These are phyloP conservation scores for Antarctomyces pellizariae DNA, from an alignment of 495 filamentous ascomycete genomes.

Conservation along the genomic window DNA sequence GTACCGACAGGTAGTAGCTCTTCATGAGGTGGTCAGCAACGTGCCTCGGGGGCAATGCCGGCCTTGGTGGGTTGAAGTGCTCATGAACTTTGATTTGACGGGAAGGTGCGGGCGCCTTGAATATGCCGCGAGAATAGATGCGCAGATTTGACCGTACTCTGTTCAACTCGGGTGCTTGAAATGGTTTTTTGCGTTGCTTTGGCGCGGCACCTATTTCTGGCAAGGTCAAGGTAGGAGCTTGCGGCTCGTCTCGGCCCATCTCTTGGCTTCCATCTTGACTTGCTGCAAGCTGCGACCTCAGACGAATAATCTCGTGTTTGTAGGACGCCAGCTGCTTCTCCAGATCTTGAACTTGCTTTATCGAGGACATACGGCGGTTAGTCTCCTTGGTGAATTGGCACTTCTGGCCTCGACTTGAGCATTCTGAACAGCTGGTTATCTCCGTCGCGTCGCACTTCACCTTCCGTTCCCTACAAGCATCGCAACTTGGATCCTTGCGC, in stretches of 20 bases:
- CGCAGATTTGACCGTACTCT: constrained; percentile 49
- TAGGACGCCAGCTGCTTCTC: constrained; percentile 70
- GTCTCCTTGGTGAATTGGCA: constrained; percentile 99
- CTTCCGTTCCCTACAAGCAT: constrained; percentile 91
- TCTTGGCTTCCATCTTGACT: constrained; percentile 31
- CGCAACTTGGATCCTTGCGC: constrained; percentile 91
- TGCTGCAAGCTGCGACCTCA: constrained; percentile 33
- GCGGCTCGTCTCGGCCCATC: constrained; percentile 29
- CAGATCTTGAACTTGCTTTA: constrained; percentile 96
- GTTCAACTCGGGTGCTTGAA: constrained; percentile 41
- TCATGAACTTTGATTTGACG: constrained; percentile 28
- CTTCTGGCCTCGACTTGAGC: constrained; percentile 79
- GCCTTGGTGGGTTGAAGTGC: constrained; percentile 28
- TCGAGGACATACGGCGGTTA: constrained; percentile 94
- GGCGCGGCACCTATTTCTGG: constrained; percentile 47
- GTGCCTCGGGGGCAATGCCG: constrained; percentile 44
- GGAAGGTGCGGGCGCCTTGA: constrained; percentile 58
- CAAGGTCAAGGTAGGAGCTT: constrained; percentile 36
- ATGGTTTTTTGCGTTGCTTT: constrained; percentile 31
- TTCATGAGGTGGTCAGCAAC: constrained; percentile 52
- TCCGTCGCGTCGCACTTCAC: constrained; percentile 99
- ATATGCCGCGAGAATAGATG: constrained; percentile 50
- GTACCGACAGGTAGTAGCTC: constrained; percentile 52
- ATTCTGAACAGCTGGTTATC: constrained; percentile 86
- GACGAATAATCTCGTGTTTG: constrained; percentile 45